These are phyloP conservation scores for Xylaria nigripes DNA, from an alignment of 495 filamentous ascomycete genomes.

Conservation along the genomic window DNA sequence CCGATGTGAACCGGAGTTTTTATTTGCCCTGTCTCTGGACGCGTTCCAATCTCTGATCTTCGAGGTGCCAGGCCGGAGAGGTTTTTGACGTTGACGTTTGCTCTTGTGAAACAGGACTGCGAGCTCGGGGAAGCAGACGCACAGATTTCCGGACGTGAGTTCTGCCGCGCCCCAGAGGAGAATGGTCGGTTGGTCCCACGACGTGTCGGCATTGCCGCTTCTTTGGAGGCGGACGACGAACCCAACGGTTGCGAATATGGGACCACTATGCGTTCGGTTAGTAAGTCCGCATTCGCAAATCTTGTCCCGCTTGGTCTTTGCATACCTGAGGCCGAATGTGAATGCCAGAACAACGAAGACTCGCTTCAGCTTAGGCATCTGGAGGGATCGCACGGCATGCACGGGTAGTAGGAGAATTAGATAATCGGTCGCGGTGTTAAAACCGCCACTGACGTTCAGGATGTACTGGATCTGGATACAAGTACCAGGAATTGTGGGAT, in stretches of 20 bases:
- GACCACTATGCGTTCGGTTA: slow-evolving; percentile 12
- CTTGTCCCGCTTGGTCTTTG: not conserved
- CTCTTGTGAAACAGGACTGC: too few relatives aligned
- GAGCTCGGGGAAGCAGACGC: slow-evolving; percentile 15
- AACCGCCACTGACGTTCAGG: slow-evolving; percentile 27
- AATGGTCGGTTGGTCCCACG: slow-evolving; percentile 23
- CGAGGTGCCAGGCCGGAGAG: too few relatives aligned
- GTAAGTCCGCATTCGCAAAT: not conserved
- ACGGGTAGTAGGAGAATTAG: slow-evolving; percentile 33
- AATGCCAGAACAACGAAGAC: slow-evolving; percentile 27
- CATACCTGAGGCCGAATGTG: slow-evolving; percentile 33
- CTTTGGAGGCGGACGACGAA: slow-evolving; percentile 18
- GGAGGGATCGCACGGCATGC: slow-evolving; percentile 28
- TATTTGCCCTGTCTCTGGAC: too few relatives aligned
- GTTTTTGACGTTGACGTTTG: too few relatives aligned
- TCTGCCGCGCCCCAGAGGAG: slow-evolving; percentile 21
- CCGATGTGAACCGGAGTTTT: too few relatives aligned
- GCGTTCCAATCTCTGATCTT: too few relatives aligned
- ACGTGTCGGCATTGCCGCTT: slow-evolving; percentile 19
- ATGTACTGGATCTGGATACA: slow-evolving; percentile 17
- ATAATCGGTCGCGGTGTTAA: slow-evolving; percentile 33
- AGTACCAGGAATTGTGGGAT: not conserved
- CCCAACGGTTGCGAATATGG: slow-evolving; percentile 23
- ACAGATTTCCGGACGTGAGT: slow-evolving; percentile 12
- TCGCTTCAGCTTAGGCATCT: slow-evolving; percentile 21